Percentiles rank a stretch among this genome's conserved stretches.
Conservation (phyloP, 495 filamentous ascomycete genomes). For the Filosporella fistucella region DNA sequence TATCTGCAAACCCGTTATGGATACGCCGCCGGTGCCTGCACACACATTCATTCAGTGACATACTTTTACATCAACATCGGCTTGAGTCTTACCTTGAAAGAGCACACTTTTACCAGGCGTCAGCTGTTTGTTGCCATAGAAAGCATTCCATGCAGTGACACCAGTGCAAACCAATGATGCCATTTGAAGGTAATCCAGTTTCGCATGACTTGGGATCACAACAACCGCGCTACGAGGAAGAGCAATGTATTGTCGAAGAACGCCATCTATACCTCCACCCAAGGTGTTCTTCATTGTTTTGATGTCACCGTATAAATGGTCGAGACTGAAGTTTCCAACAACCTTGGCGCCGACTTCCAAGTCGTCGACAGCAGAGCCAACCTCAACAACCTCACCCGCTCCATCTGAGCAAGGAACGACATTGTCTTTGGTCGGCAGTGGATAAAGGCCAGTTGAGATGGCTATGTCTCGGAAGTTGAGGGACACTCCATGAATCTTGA, state of each 20-base stretch:
- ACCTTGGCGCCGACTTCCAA: conserved; percentile 67
- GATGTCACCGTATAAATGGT: conserved; percentile 57
- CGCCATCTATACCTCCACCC: conserved; percentile 66
- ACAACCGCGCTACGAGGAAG: conserved; percentile 62
- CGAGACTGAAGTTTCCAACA: conserved; percentile 70
- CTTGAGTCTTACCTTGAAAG: conserved; percentile 51
- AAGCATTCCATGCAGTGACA: conserved; percentile 74
- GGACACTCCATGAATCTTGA: neutral
- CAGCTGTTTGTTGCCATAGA: conserved; percentile 57
- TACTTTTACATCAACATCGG: too few relatives aligned
- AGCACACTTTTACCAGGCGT: conserved; percentile 66
- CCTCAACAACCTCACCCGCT: conserved; percentile 62
- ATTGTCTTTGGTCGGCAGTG: neutral
- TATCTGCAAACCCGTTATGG: conserved; percentile 70
- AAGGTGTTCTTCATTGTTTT: conserved; percentile 34
- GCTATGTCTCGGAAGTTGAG: conserved; percentile 4
- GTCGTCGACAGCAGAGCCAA: conserved; percentile 52
- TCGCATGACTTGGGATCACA: conserved; percentile 42
- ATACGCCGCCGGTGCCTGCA: conserved; percentile 1
- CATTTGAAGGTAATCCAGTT: conserved; percentile 56
- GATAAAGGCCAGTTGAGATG: neutral
- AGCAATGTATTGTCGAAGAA: conserved; percentile 62
- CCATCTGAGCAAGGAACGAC: conserved; percentile 65
- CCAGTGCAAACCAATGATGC: conserved; percentile 67
- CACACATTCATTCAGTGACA: too few relatives aligned